Evolutionary conservation across 2,329 filamentous ascomycete species (phyloP), one percentile per base, ranked within the genome.

Genomic region (Scortechinia acanthostroma): DNA sequence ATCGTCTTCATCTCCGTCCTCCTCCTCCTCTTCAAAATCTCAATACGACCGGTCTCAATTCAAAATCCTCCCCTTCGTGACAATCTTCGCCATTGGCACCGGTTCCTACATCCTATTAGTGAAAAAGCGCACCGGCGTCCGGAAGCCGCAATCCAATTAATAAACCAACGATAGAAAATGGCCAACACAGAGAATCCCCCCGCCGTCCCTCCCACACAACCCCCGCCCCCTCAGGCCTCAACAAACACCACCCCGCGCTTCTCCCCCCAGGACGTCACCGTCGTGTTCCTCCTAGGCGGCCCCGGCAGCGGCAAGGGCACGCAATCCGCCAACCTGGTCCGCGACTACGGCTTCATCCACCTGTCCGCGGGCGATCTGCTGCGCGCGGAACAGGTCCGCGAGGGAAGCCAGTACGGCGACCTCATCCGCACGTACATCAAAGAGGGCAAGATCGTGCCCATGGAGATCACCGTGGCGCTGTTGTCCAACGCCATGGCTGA

Each of bases 241-340:
- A 61, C 69, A 50, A 84, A 83, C 62, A 60, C 64, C 40, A 68
- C 71, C 45, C 85, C n/a, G n/a, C 91, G 3, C 58, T 96, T 95
- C 76, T 83, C 79, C 47, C 69, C 84, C 43, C 58, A 79, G 46
- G 74, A 90, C 48, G 88, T 94, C 22, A 93, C 89, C n/a, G 91
- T 97, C 48, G 71, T 98, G 64, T 97, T 95, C 71, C 89, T 97
- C 50, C 89, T 98, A 49, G 91, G 91, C 63, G 93, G 93, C 2
- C 93, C 93, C 14, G 93, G 93, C 52, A 88, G 91, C 51, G 93
- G 93, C 57, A 98, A 98, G 65, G 93, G 93, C 56, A 98, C 93
- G 2, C 91, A 98, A 67, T 97, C 91, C 73, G 78, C 81, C 53
- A 87, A 88, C 52, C 83, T 98, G 23, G 91, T 96, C 43, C 71